A percentile compares a stretch with the other conserved stretches of the same genome.
Evolutionary conservation across 2,329 filamentous ascomycete genomes (phyloP).

Genomic region (Verticillium longisporum): DNA sequence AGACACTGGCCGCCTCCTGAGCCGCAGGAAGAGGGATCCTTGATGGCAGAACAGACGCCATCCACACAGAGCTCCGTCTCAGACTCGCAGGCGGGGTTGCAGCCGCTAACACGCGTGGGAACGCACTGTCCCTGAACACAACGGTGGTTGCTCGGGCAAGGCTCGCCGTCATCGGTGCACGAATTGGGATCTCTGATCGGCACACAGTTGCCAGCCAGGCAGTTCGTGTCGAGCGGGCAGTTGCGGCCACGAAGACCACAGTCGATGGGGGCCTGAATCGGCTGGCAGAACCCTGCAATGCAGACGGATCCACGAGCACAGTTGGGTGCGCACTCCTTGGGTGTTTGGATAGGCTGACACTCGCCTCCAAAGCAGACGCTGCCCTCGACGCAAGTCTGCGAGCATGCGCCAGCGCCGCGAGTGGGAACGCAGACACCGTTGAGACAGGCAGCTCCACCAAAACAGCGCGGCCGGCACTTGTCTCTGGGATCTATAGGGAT

Average conservation of each 20-base stretch:
- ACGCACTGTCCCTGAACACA: background rate
- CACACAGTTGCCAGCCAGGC: background rate
- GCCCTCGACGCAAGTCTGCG: background rate
- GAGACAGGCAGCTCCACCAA: background rate
- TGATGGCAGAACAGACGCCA: background rate
- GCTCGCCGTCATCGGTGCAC: background rate
- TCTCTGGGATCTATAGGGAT: background rate
- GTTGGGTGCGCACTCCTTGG: background rate
- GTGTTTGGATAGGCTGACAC: background rate
- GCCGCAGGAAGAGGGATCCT: background rate
- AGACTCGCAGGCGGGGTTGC: background rate
- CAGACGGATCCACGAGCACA: background rate
- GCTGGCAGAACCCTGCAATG: background rate
- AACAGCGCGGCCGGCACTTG: background rate
- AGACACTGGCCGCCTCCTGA: background rate
- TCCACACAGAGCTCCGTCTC: background rate
- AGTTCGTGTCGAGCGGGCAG: background rate
- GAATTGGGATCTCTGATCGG: background rate
- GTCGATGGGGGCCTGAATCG: background rate
- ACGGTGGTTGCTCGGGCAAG: background rate
- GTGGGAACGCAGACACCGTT: background rate
- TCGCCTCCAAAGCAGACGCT: background rate
- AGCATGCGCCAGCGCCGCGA: background rate
- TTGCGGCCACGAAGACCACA: background rate
- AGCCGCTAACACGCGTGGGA: background rate